Conservation (phyloP, 805 yeast species). For the Yamadazyma paraphyllophila region DNA sequence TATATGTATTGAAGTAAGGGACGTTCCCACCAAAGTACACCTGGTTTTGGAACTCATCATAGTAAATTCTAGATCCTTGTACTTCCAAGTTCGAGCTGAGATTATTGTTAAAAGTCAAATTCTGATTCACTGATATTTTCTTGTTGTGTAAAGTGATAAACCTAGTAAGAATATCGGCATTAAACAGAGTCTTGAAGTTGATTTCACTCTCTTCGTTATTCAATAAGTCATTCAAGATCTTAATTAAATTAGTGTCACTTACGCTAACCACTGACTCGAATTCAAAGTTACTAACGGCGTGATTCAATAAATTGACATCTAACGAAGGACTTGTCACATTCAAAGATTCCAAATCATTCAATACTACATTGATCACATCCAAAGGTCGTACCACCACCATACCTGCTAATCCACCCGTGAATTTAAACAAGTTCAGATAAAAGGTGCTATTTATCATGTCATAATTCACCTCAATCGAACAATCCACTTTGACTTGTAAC, state of each 20-base stretch:
- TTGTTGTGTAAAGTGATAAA: constrained; percentile 15
- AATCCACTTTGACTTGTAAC: constrained; percentile 26
- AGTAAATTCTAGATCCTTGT: neutral
- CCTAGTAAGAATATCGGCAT: constrained; percentile 18
- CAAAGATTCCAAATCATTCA: constrained; percentile 16
- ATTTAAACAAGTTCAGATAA: constrained; percentile 20
- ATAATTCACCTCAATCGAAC: constrained; percentile 27
- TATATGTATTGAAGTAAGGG: neutral
- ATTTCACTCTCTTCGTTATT: constrained; percentile 18
- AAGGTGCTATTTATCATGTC: constrained; percentile 21
- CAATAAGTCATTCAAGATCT: constrained; percentile 14
- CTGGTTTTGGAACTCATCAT: neutral
- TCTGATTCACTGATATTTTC: constrained; percentile 12
- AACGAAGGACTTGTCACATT: constrained; percentile 12
- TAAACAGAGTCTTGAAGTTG: constrained; percentile 21
- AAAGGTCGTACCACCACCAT: constrained; percentile 17
- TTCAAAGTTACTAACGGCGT: constrained; percentile 8
- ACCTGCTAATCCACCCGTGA: constrained; percentile 24
- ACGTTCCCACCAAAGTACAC: neutral
- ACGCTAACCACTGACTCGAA: constrained; percentile 12
- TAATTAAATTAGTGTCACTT: constrained; percentile 11
- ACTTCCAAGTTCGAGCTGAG: constrained; percentile 3
- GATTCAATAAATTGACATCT: constrained; percentile 7
- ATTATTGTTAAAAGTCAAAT: constrained; percentile 11
- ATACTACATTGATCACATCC: constrained; percentile 19